Base-by-base conservation (phyloP, 805 yeast species). In the Ogataea angusta region DNA sequence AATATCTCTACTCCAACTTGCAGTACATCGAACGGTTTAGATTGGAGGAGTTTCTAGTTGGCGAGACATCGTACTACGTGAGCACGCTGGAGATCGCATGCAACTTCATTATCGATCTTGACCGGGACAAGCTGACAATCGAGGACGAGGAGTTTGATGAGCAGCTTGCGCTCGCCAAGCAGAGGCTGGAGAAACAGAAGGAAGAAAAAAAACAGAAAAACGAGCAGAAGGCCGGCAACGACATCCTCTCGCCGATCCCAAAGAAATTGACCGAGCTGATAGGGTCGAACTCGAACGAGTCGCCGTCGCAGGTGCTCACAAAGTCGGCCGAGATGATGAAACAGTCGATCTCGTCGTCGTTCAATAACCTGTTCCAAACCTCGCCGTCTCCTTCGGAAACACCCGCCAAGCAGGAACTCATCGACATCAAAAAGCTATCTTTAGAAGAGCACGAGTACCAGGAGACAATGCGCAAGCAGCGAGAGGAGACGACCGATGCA, bases 31-130 rank as follows among this genome's bases (percentile, higher is more conserved):
- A 89, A 59, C 69, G 93, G 37, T 93, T 85, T 60, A 67, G 98
- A 49, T 80, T 77, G 40, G 80, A 77, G 6, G 85, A 78, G 30
- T 83, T 85, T 70, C 67, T 85, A 34, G 72, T 73, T 30, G 97
- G 99, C 7, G 99, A 93, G 59, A 82, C 91, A 0, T 85, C 93
- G 30, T 93, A 93, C 62, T 93, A 93, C 57, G 67, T 93, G 40
- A 85, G 95, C 21, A 85, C 96, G n/a, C 63, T 91, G 19, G 87
- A 85, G 54, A 95, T 95, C 2, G 97, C 97, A 1, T 77, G 89
- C 10, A 78, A 82, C 45, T 93, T 88, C 57, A 75, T 93, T 8
- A 76, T 79, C 41, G 75, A 78, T 10, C 59, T 93, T 31, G 75
- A 70, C 24, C 61, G 65, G 25, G 72, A 75, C 2, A 73, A 79